A percentile compares a stretch with the other conserved stretches of the same genome.
Conservation (phyloP, 2,329 filamentous ascomycete species). For the Coniochaeta pulveracea region DNA sequence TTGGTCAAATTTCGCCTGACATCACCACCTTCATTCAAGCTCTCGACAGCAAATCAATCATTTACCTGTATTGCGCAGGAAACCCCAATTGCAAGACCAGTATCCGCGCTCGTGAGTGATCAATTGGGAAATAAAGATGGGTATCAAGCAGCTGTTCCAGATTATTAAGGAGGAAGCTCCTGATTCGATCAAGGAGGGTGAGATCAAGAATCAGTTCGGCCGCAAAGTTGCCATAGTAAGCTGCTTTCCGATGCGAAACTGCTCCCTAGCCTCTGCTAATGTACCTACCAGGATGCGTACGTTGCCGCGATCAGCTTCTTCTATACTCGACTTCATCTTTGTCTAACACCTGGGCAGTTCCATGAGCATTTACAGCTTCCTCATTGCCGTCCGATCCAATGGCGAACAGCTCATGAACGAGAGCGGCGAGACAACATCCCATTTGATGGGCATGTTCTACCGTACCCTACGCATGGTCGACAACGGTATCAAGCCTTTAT, state of each 20-base stretch:
- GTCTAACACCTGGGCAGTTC: constrained; percentile 40
- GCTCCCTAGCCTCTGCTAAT: no score
- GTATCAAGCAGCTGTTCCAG: constrained; percentile 63
- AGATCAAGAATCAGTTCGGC: constrained; percentile 98
- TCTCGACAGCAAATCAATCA: background rate
- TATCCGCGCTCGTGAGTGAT: no score
- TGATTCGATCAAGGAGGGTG: constrained; percentile 89
- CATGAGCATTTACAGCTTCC: constrained; percentile 98
- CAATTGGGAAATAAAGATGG: constrained; percentile 39
- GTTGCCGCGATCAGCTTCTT: constrained; percentile 8
- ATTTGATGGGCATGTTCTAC: constrained; percentile 99
- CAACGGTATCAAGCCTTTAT: constrained; percentile 96
- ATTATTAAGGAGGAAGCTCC: constrained; percentile 89
- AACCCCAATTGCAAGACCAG: no score
- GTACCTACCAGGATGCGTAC: constrained; percentile 41
- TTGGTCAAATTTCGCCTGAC: background rate
- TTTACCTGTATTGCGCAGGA: no score
- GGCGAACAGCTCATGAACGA: constrained; percentile 95
- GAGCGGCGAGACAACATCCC: constrained; percentile 90
- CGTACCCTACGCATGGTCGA: constrained; percentile 96
- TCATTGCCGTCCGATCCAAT: constrained; percentile 93
- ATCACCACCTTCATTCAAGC: background rate
- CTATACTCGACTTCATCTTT: constrained; percentile 6
- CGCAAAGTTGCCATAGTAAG: constrained; percentile 94
- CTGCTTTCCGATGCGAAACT: constrained; percentile 12